phyloP scores from a whole-genome alignment of 768 basidiomycete species.

The Pisolithus marmoratus region DNA sequence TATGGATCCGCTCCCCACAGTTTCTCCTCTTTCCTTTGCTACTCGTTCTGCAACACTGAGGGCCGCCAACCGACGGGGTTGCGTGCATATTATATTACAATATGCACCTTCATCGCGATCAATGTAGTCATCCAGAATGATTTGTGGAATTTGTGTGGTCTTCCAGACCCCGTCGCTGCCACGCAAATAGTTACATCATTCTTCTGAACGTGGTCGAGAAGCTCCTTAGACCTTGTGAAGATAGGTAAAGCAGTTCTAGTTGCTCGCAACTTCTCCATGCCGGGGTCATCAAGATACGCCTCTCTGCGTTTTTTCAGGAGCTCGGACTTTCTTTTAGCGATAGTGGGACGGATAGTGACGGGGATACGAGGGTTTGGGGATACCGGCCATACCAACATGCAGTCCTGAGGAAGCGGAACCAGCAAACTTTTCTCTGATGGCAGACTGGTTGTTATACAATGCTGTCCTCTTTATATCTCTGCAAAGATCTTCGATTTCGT shows the following conservation, averaged over 20 bases:
- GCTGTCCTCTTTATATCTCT: slow-evolving; percentile 56
- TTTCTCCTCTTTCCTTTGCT: slow-evolving; percentile 79
- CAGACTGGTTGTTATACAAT: slow-evolving; percentile 63
- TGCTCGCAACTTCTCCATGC: slow-evolving; percentile 58
- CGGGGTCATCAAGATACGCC: slow-evolving; percentile 55
- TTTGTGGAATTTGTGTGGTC: slow-evolving; percentile 91
- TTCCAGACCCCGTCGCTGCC: slow-evolving; percentile 89
- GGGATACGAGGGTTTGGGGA: slow-evolving; percentile 14
- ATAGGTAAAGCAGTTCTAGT: slow-evolving; percentile 72
- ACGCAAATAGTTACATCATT: slow-evolving; percentile 87
- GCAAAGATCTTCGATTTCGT: slow-evolving; percentile 66
- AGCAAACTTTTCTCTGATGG: slow-evolving; percentile 17
- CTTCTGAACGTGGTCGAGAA: slow-evolving; percentile 61
- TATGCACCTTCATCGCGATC: slow-evolving; percentile 69
- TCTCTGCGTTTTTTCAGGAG: slow-evolving; percentile 49
- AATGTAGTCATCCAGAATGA: slow-evolving; percentile 83
- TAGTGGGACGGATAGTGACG: slow-evolving; percentile 25
- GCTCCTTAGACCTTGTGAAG: slow-evolving; percentile 55
- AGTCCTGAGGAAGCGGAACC: slow-evolving; percentile 1
- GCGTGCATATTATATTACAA: slow-evolving; percentile 91
- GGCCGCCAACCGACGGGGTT: slow-evolving; percentile 87
- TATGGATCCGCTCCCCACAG: slow-evolving; percentile 56
- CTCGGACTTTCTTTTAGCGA: slow-evolving; percentile 49
- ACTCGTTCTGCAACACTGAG: slow-evolving; percentile 90
- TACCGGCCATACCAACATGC: slow-evolving; percentile 1